Conservation (phyloP, 306 rosid species). For the Rosa persica region DNA sequence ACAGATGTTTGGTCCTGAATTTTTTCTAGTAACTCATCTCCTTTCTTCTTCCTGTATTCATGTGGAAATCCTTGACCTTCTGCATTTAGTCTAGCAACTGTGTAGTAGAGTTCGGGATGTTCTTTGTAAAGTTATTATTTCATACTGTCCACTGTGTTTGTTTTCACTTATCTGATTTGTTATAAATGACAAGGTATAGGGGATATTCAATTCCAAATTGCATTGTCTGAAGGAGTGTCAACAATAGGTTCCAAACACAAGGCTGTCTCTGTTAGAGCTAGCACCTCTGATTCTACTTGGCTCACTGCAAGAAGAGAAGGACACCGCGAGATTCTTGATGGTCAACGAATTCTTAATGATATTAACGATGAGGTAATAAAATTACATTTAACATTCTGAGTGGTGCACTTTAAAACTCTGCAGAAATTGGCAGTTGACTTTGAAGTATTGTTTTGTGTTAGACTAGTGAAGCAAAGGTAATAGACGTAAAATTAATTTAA, state of each 20-base stretch:
- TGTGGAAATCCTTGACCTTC: neutral
- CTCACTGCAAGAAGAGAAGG: slow-evolving; percentile 73
- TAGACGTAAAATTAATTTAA: neutral
- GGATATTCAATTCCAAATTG: slow-evolving; percentile 55
- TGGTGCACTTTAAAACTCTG: neutral
- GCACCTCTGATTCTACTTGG: slow-evolving; percentile 44
- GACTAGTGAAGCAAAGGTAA: neutral
- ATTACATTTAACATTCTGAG: neutral
- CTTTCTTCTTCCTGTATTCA: neutral
- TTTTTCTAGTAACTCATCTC: neutral
- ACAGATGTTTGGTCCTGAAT: neutral
- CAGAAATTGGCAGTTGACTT: slow-evolving; percentile 10
- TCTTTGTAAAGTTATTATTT: neutral
- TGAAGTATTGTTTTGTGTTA: neutral
- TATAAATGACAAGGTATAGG: slow-evolving; percentile 38
- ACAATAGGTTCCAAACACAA: slow-evolving; percentile 56
- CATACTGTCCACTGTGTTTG: neutral
- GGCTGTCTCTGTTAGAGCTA: slow-evolving; percentile 54
- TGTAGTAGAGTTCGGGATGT: neutral
- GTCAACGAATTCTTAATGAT: slow-evolving; percentile 51
- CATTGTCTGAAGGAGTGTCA: slow-evolving; percentile 60
- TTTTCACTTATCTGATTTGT: slow-evolving; percentile 4
- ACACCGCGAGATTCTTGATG: slow-evolving; percentile 54
- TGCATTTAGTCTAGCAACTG: neutral
- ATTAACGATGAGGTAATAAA: slow-evolving; percentile 49